These are phyloP conservation scores for Amphirosellinia nigrospora DNA, from an alignment of 495 filamentous ascomycete genomes.

Conservation along the genomic window DNA sequence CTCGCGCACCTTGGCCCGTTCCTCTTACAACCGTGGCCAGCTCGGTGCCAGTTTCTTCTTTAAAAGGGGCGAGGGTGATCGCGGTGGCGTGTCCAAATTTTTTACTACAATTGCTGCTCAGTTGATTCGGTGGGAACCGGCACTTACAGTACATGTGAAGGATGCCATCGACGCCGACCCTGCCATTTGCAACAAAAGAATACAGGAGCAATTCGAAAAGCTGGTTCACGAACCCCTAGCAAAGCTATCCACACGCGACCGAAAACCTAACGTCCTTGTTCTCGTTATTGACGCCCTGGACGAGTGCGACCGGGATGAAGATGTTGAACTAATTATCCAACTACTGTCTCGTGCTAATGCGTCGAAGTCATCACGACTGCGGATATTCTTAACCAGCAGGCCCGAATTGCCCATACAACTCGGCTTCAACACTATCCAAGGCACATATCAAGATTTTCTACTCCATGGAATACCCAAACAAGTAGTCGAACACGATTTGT, in stretches of 20 bases:
- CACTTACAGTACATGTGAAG: conserved; percentile 34
- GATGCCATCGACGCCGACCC: conserved; percentile 2
- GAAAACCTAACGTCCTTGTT: conserved; percentile 25
- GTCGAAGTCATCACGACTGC: background rate
- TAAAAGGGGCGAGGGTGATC: conserved; percentile 47
- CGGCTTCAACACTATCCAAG: conserved; percentile 32
- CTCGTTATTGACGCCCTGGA: conserved; percentile 62
- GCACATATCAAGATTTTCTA: conserved; percentile 21
- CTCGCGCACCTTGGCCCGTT: background rate
- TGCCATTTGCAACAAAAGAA: conserved; percentile 33
- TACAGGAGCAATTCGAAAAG: conserved; percentile 55
- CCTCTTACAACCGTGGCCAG: conserved; percentile 31
- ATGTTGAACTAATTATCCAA: conserved; percentile 46
- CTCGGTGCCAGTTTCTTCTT: conserved; percentile 61
- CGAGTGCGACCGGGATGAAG: conserved; percentile 53
- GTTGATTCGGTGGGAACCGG: conserved; percentile 31
- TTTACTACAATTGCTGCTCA: conserved; percentile 55
- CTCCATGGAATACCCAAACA: background rate
- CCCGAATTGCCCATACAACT: conserved; percentile 37
- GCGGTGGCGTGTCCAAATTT: conserved; percentile 45
- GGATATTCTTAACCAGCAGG: conserved; percentile 34
- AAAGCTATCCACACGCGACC: conserved; percentile 39
- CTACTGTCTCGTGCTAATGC: conserved; percentile 34
- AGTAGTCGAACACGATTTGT: background rate
- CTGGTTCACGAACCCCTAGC: conserved; percentile 45